A percentile compares a stretch with the other conserved stretches of the same genome.
These are phyloP conservation scores for Polychaeton citri DNA, from an alignment of 2,329 filamentous ascomycete genomes.

Conservation along the genomic window DNA sequence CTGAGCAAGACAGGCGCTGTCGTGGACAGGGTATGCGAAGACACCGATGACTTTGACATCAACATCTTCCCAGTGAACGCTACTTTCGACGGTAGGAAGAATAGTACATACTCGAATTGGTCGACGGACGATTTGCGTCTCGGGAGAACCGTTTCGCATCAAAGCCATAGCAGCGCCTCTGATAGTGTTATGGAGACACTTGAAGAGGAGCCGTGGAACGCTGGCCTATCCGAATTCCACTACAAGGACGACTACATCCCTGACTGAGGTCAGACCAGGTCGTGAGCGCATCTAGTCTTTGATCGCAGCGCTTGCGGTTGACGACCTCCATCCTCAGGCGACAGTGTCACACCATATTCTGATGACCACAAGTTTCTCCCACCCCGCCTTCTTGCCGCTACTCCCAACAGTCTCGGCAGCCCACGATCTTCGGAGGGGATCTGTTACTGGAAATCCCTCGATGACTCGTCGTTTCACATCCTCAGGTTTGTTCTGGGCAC, in stretches of 20 bases:
- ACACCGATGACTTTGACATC: constrained; percentile 34
- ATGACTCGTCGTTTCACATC: constrained; percentile 51
- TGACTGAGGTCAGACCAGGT: no score
- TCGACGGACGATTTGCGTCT: background rate
- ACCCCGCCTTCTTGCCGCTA: constrained; percentile 79
- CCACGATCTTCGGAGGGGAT: constrained; percentile 38
- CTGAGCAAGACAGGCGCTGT: constrained; percentile 31
- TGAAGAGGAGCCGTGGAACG: constrained; percentile 13
- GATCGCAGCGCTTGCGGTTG: no score
- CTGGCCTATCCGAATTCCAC: constrained; percentile 19
- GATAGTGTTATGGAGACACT: background rate
- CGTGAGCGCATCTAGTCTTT: no score
- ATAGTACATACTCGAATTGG: background rate
- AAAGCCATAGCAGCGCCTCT: background rate
- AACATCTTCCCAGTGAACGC: constrained; percentile 26
- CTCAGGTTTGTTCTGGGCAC: constrained; percentile 77
- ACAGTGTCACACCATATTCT: background rate
- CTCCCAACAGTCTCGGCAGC: constrained; percentile 61
- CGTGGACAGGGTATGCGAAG: constrained; percentile 24
- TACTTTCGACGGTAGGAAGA: background rate
- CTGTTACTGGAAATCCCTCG: constrained; percentile 15
- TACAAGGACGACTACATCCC: constrained; percentile 9
- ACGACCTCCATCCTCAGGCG: no score
- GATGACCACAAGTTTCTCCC: constrained; percentile 77
- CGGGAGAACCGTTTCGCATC: background rate